A percentile compares a stretch with the other conserved stretches of the same genome.
phyloP scores from a whole-genome alignment of 2,329 filamentous ascomycete species.

The Fusarium irregulare region DNA sequence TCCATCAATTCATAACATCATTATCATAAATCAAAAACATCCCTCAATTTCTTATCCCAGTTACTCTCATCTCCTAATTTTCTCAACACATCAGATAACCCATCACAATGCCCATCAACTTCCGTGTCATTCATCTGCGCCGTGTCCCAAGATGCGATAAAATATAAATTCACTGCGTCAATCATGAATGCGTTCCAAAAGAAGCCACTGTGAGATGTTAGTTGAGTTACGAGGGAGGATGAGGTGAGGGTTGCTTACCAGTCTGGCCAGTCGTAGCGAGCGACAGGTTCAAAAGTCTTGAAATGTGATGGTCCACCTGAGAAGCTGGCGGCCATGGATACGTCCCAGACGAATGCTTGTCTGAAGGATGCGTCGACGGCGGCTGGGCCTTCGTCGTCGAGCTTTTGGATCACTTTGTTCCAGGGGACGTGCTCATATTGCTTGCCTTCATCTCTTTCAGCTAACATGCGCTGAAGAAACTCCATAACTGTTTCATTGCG shows the following conservation, averaged over 20 bases:
- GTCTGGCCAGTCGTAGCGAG: conserved; percentile 54
- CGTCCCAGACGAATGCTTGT: conserved; percentile 55
- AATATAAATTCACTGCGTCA: conserved; percentile 49
- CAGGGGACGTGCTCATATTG: conserved; percentile 51
- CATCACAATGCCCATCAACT: conserved; percentile 48
- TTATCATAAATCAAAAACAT: conserved; percentile 42
- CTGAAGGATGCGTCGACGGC: conserved; percentile 51
- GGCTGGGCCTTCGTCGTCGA: conserved; percentile 49
- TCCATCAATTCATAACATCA: neutral
- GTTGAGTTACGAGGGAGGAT: conserved; percentile 4
- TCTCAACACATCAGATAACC: conserved; percentile 48
- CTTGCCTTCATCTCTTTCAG: conserved; percentile 43
- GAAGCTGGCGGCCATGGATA: conserved; percentile 48
- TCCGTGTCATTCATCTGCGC: conserved; percentile 52
- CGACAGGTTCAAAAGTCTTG: conserved; percentile 46
- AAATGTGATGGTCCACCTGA: conserved; percentile 35
- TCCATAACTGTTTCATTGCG: conserved; percentile 43
- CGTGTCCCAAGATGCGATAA: conserved; percentile 56
- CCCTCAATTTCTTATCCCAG: conserved; percentile 45
- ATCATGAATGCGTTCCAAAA: conserved; percentile 56
- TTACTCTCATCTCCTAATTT: conserved; percentile 43
- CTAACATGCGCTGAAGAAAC: conserved; percentile 46
- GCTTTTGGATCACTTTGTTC: conserved; percentile 47
- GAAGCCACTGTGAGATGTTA: conserved; percentile 45
- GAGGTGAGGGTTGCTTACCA: conserved; percentile 45